Base-by-base conservation (phyloP, 1,139 yeast species). In the Blastobotrys proliferans region DNA sequence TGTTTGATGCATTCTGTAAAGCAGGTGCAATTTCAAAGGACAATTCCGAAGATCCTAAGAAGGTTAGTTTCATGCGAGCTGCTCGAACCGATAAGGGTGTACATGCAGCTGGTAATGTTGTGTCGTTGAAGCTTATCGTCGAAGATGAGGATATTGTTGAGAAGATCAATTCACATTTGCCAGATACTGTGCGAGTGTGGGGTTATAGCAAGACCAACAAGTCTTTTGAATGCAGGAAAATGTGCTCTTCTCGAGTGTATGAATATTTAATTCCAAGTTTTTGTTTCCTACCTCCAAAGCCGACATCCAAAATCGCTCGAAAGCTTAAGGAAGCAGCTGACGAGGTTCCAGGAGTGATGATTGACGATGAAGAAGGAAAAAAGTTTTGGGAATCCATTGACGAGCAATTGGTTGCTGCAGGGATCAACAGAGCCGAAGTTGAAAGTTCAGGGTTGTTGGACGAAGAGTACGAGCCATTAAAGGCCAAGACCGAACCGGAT, bases 41-140 rank as follows among this genome's bases (percentile, higher is more conserved):
- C 57, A 92, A 92, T 64, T 79, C 96, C 3, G 82, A 80, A 50
- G 98, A 92, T 62, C 78, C 94, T 54, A 88, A 86, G 61, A 92
- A 92, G 61, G 81, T 82, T 44, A 90, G 94, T 0, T 85, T 94
- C 57, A 83, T 86, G 85, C 77, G 99, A 57, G 95, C 97, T 36
- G 98, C 98, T 3, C 75, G 98, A 64, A 92, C 99, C 4, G 99
- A 92, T 63, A 94, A 92, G 65, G 99, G 98, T 49, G 99, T 92
- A 13, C 99, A 92, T 65, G 98, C 99, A 20, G 97, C 97, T 4
- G 97, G 98, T 21, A 92, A 92, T 61, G 88, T 92, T 24, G 79
- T 94, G 35, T 84, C 95, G 6, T 71, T 87, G 56, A 92, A 92
- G 61, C 69, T 92, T 70, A 88, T 90, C 56, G 76, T 90, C 46